Evolutionary conservation across 257 asterid genomes (phyloP).

Genomic region (Primulina eburnea): DNA sequence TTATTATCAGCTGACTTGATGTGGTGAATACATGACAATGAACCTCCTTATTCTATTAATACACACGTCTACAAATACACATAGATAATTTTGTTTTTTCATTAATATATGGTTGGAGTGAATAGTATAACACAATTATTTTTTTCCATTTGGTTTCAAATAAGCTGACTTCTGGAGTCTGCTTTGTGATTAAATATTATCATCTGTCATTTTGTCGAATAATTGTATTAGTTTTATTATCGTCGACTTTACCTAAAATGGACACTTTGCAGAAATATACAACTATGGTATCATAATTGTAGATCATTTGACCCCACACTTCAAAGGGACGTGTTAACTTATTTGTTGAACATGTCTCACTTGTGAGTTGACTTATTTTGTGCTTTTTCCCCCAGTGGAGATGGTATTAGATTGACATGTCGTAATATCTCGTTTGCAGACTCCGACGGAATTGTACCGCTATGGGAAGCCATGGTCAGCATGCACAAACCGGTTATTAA

Average conservation of each 20-base stretch:
- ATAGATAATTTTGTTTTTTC: no score
- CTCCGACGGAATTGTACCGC: conserved; percentile 57
- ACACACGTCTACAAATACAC: not conserved
- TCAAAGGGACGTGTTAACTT: not conserved
- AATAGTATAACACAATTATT: not conserved
- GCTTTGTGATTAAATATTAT: not conserved
- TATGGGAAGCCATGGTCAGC: conserved; percentile 60
- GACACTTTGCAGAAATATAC: not conserved
- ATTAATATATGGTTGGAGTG: not conserved
- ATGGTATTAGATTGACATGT: conserved; percentile 1
- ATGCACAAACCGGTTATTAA: conserved; percentile 34
- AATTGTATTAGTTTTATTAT: no score
- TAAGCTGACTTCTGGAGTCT: not conserved
- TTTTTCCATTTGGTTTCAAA: not conserved
- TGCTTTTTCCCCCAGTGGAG: not conserved
- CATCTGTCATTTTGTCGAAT: not conserved
- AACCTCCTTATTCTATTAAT: not conserved
- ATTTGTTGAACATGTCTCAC: not conserved
- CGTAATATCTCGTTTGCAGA: conserved; percentile 31
- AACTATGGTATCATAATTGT: not conserved
- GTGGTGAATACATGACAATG: not conserved
- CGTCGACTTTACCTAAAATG: conserved; percentile 18
- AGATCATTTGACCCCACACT: not conserved
- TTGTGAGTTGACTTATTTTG: not conserved
- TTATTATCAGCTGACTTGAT: not conserved